These are phyloP conservation scores for Ensete glaucum DNA, from an alignment of 176 grass and related monocot species.

Conservation along the genomic window DNA sequence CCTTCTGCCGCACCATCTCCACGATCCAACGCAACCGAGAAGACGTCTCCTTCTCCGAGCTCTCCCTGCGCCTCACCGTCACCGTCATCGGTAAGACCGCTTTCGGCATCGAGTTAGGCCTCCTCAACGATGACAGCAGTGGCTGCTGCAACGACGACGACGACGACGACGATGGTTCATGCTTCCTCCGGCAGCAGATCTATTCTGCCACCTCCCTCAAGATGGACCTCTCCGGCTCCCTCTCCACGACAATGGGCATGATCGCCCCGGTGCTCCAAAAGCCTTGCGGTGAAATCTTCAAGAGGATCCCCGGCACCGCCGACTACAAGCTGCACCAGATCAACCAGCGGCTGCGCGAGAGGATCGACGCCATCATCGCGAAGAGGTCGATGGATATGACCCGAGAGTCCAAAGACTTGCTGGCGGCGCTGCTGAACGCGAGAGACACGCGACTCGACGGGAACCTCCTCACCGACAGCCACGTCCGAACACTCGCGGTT, in stretches of 20 bases:
- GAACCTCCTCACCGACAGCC: slow-evolving; percentile 37
- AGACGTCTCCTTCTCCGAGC: slow-evolving; percentile 57
- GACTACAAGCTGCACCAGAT: slow-evolving; percentile 65
- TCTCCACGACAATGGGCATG: slow-evolving; percentile 73
- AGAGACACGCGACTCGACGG: slow-evolving; percentile 14
- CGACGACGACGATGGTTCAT: slow-evolving; percentile 1
- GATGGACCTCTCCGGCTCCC: slow-evolving; percentile 89
- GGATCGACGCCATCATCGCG: slow-evolving; percentile 61
- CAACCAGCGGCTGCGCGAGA: slow-evolving; percentile 51
- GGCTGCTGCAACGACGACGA: background rate
- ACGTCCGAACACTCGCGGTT: slow-evolving; percentile 65
- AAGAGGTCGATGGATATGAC: slow-evolving; percentile 33
- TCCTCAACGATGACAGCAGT: background rate
- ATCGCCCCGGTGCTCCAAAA: slow-evolving; percentile 52
- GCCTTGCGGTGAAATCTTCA: slow-evolving; percentile 46
- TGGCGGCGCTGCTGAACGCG: slow-evolving; percentile 57
- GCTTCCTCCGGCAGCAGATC: slow-evolving; percentile 61
- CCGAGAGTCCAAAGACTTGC: slow-evolving; percentile 40
- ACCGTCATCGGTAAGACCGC: slow-evolving; percentile 79
- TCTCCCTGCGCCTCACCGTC: slow-evolving; percentile 56
- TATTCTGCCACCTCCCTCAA: slow-evolving; percentile 57
- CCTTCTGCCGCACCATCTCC: slow-evolving; percentile 13
- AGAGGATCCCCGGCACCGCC: slow-evolving; percentile 49
- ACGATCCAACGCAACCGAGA: slow-evolving; percentile 18
- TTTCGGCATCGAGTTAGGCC: slow-evolving; percentile 76